These are phyloP conservation scores for Multifurca ochricompacta DNA, from an alignment of 768 basidiomycete genomes.

Conservation along the genomic window DNA sequence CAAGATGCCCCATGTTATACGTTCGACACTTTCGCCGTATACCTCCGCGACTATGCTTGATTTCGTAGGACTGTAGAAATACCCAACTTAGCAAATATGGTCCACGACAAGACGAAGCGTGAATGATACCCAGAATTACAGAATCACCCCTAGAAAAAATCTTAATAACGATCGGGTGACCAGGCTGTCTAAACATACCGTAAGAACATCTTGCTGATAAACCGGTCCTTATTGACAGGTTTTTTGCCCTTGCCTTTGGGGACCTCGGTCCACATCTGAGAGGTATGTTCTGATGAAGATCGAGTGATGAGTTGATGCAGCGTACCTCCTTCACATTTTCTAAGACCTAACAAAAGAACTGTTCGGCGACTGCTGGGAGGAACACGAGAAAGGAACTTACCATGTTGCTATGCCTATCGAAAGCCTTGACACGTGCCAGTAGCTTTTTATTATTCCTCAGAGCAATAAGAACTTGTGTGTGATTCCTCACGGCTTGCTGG, in stretches of 20 bases:
- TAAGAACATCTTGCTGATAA: slow-evolving; percentile 99
- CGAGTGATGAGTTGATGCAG: neutral
- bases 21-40: neutral
- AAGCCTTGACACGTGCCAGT: slow-evolving; percentile 92
- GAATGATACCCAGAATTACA: slow-evolving; percentile 76
- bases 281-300: neutral
- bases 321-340: slow-evolving; percentile 95
- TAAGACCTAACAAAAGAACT: slow-evolving; percentile 52
- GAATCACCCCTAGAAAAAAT: slow-evolving; percentile 72
- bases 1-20: neutral
- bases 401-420: slow-evolving; percentile 99
- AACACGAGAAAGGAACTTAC: slow-evolving; percentile 36
- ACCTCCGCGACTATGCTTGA: slow-evolving; percentile 37
- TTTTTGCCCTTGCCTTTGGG: slow-evolving; percentile 99
- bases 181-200: slow-evolving; percentile 41
- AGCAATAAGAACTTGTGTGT: slow-evolving; percentile 95
- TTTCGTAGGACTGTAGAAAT: slow-evolving; percentile 58
- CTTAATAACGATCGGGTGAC: slow-evolving; percentile 15
- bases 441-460: slow-evolving; percentile 98
- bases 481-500: slow-evolving; percentile 95
- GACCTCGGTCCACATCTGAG: slow-evolving; percentile 97
- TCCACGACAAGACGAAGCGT: slow-evolving; percentile 23
- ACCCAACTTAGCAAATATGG: slow-evolving; percentile 26
- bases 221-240: slow-evolving; percentile 97
- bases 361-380: slow-evolving; percentile 8